Evolutionary conservation across 768 basidiomycete species (phyloP), one percentile per base, ranked within the genome.

Genomic region (Kwoniella sp.): DNA sequence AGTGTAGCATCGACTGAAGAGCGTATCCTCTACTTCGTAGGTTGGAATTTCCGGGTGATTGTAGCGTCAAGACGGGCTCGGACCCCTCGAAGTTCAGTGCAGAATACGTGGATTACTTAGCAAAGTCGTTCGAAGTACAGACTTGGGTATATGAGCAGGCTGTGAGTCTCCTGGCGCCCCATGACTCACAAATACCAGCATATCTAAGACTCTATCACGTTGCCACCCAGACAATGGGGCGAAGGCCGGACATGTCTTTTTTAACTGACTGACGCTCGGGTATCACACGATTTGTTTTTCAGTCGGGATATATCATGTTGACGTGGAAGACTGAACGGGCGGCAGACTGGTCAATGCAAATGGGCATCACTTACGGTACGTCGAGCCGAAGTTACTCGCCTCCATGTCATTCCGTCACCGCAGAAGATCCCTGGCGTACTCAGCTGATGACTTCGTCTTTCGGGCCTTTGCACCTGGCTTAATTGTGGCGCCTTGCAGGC

Each of bases 61-160:
- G 93, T 81, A 80, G 65, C 0, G 88, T 87, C 7, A 75, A 87
- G 68, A 91, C 91, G 0, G 90, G 91, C 17, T 82, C 83, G 69
- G 86, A 73, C 55, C 67, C 83, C 63, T 71, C 81, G 2, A 83
- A 81, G 0, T 92, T 89, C 79, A 86, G 86, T 22, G 79, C 83
- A 30, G 83, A 85, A 15, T 92, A 91, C 77, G 87, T 85, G 4
- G 64, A 70, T 12, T 67, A 70, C 45, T 61, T 78, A 17, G 67
- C 48, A 30, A 87, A 86, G 75, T 91, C 89, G 70, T 93, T 88
- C 85, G 91, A 93, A 74, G 87, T 87, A 3, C 91, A 92, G 79
- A 86, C 88, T 15, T 85, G 85, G 63, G 84, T 90, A 57, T 90
- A 88, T 23, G 91, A 92, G 80, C 83, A 82, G 34, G 84, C 87